Conservation (phyloP, 495 filamentous ascomycete genomes). For the Staphylotrichum tortipilum region DNA sequence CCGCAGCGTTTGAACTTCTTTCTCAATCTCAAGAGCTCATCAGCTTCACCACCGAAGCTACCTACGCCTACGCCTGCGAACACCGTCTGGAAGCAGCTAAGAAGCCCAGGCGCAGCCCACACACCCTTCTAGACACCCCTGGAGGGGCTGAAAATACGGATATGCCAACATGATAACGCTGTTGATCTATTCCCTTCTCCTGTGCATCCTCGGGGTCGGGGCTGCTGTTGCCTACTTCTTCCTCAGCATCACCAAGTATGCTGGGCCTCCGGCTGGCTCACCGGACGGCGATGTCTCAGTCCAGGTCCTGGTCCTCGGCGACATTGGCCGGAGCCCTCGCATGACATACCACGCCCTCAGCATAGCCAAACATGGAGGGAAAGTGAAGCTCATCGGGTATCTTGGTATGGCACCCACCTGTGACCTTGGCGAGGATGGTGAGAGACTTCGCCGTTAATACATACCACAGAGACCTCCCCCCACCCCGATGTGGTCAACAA, state of each 20-base stretch:
- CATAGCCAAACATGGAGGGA: conserved; percentile 72
- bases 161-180: not conserved
- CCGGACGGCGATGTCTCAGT: conserved; percentile 36
- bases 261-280: conserved; percentile 15
- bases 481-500: conserved; percentile 66
- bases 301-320: conserved; percentile 92
- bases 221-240: conserved; percentile 1
- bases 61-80: not conserved
- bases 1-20: too few species aligned
- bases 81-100: not conserved
- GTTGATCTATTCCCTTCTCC: conserved; percentile 3
- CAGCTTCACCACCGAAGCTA: not conserved
- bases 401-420: too few species aligned
- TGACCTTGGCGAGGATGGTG: too few species aligned
- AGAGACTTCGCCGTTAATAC: conserved; percentile 9
- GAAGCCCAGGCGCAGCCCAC: not conserved
- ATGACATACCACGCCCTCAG: conserved; percentile 99
- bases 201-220: not conserved
- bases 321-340: conserved; percentile 90
- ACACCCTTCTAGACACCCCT: not conserved
- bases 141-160: not conserved
- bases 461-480: conserved; percentile 33
- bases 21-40: too few species aligned
- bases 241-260: conserved; percentile 13
- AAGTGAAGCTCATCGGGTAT: conserved; percentile 84